Conservation (phyloP, 2,329 filamentous ascomycete species). For the Mariannaea sp. region DNA sequence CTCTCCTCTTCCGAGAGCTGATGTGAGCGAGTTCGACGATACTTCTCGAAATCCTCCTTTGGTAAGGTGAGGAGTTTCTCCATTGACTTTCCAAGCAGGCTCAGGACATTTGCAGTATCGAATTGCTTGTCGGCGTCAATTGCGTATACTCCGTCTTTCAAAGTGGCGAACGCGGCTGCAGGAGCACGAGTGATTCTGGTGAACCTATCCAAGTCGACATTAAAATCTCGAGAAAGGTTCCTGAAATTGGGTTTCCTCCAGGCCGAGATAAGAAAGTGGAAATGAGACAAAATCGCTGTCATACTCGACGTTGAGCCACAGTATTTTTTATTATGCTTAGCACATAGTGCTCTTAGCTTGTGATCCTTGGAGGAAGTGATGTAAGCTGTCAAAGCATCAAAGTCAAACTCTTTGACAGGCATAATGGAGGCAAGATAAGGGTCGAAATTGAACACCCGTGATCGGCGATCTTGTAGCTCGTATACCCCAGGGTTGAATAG, state of each 20-base stretch:
- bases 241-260: conserved; percentile 75
- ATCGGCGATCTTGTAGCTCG: conserved; percentile 84
- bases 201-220: conserved; percentile 65
- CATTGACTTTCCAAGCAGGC: conserved; percentile 93
- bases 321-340: conserved; percentile 73
- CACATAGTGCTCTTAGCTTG: conserved; percentile 70
- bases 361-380: conserved; percentile 88
- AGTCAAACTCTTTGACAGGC: conserved; percentile 92
- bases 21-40: conserved; percentile 70
- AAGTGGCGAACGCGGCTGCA: conserved; percentile 79
- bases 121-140: conserved; percentile 96
- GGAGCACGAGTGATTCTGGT: conserved; percentile 75
- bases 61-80: conserved; percentile 90
- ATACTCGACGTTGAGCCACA: conserved; percentile 97
- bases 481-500: conserved; percentile 95
- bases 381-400: conserved; percentile 81
- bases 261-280: conserved; percentile 86
- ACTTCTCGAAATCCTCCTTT: conserved; percentile 83
- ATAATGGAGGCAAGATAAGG: conserved; percentile 92
- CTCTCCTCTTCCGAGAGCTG: conserved; percentile 74
- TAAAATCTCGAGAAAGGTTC: conserved; percentile 71
- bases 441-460: conserved; percentile 94
- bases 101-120: conserved; percentile 82
- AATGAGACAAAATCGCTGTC: conserved; percentile 85
- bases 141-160: conserved; percentile 84